Conservation (phyloP, 2,329 filamentous ascomycete species). For the Rugonectria rugulosa region DNA sequence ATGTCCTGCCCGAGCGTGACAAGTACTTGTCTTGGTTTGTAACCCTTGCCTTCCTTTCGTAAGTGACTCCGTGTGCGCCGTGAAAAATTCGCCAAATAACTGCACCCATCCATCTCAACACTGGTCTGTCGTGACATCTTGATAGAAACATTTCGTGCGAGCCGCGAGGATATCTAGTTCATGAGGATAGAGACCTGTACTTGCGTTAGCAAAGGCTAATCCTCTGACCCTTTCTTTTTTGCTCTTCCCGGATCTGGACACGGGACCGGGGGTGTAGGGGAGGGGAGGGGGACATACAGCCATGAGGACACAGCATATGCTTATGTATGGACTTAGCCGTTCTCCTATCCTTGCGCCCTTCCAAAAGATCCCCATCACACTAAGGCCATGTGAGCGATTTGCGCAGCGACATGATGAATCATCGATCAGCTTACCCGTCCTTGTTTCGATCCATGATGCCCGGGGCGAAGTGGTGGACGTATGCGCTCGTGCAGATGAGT, state of each 20-base stretch:
- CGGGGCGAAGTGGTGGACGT: slow-evolving; percentile 89
- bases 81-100: slow-evolving; percentile 3
- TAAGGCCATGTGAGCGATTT: slow-evolving; percentile 44
- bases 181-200: slow-evolving; percentile 46
- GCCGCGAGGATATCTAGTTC: slow-evolving; percentile 43
- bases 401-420: background rate
- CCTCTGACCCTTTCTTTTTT: no score
- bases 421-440: slow-evolving; percentile 70
- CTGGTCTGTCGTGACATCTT: slow-evolving; percentile 33
- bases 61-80: slow-evolving; percentile 19
- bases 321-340: slow-evolving; percentile 92
- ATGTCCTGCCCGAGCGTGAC: background rate
- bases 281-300: slow-evolving; percentile 76
- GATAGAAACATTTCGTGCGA: slow-evolving; percentile 23
- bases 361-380: slow-evolving; percentile 89
- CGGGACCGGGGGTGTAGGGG: no score
- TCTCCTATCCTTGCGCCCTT: slow-evolving; percentile 94
- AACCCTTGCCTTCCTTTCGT: background rate
- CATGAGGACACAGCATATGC: slow-evolving; percentile 92
- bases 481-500: slow-evolving; percentile 94
- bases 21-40: background rate
- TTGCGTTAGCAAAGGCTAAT: slow-evolving; percentile 10
- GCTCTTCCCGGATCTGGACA: background rate
- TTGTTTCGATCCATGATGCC: slow-evolving; percentile 92
- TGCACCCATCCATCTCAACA: slow-evolving; percentile 25